Conservation (phyloP, 192 early-diverging fungal genomes). For the Coemansia sp. region DNA sequence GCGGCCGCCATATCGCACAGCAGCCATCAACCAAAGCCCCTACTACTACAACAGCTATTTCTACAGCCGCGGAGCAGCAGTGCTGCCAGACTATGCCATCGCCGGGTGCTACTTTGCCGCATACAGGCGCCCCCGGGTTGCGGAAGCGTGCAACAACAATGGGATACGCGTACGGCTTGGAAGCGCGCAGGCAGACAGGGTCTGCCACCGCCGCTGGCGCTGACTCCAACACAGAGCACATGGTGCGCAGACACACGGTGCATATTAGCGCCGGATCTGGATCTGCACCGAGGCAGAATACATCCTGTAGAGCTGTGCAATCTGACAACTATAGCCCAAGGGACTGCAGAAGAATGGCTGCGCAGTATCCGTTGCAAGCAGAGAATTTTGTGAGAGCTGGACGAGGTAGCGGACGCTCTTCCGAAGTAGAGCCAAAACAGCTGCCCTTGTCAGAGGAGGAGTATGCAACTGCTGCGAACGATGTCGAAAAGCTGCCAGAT, state of each 20-base stretch:
- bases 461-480: neutral
- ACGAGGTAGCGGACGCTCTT: neutral
- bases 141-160: neutral
- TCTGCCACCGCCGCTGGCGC: neutral
- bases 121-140: neutral
- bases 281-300: neutral
- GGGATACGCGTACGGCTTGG: neutral
- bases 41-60: conserved; percentile 1
- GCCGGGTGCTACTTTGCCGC: conserved; percentile 13
- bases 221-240: neutral
- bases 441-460: neutral
- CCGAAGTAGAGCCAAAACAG: neutral
- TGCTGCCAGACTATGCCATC: conserved; percentile 6
- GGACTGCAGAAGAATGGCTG: neutral
- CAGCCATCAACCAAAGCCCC: neutral
- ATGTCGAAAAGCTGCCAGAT: neutral
- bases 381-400: neutral
- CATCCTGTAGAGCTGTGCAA: neutral
- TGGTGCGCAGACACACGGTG: conserved; percentile 3
- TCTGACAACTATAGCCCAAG: neutral
- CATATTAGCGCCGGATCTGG: neutral
- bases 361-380: neutral
- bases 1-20: conserved; percentile 9
- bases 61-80: neutral
- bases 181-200: neutral